A percentile compares a stretch with the other conserved stretches of the same genome.
Conservation (phyloP, 148 eudicot species). For the Heliamphora exappendiculata region DNA sequence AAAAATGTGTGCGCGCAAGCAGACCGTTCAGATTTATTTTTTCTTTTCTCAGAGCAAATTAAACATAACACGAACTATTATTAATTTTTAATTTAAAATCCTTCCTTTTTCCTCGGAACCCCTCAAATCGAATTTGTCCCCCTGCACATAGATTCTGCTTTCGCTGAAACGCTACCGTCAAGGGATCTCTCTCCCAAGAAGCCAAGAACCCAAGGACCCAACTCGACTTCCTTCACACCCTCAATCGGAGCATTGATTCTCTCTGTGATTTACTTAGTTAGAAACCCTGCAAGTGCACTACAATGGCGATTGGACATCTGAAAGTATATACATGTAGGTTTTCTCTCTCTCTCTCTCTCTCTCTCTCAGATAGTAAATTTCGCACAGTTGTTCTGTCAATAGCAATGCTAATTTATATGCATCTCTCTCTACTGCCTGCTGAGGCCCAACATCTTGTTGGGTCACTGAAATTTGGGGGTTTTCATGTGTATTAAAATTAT, state of each 20-base stretch:
- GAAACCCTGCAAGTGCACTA: not conserved
- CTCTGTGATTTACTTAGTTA: not conserved
- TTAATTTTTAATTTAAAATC: no score
- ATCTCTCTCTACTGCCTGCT: not conserved
- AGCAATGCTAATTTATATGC: not conserved
- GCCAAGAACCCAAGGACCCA: no score
- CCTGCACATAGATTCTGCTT: not conserved
- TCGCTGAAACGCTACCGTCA: conserved; percentile 1
- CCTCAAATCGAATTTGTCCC: no score
- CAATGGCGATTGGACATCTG: conserved; percentile 3
- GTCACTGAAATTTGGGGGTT: conserved; percentile 2
- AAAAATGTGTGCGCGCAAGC: no score
- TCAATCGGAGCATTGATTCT: not conserved
- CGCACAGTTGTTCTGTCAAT: not conserved
- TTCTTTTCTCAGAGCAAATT: no score
- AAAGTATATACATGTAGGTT: not conserved
- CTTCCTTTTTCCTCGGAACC: no score
- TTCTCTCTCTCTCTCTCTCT: not conserved
- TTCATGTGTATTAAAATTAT: not conserved
- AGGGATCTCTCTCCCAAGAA: not conserved
- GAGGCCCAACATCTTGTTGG: not conserved
- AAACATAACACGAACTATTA: no score
- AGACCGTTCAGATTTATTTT: no score
- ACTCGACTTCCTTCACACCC: not conserved
- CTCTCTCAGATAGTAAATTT: no score